Evolutionary conservation across 139 green algal species (phyloP).

Genomic region (Trebouxia sp.): DNA sequence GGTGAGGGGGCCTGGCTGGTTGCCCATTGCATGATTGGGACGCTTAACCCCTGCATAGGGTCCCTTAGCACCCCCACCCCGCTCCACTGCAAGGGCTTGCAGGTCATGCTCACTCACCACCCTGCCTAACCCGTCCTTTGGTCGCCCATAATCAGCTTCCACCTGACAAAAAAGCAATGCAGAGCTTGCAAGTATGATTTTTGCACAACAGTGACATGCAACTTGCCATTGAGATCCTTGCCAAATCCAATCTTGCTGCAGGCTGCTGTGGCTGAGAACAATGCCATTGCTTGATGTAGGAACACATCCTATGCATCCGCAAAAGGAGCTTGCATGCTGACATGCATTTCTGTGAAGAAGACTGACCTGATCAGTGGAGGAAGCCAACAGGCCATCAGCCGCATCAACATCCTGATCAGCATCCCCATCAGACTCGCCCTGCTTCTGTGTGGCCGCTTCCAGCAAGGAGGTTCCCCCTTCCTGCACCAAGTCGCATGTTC

Average conservation of each 20-base stretch:
- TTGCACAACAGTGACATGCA: no score
- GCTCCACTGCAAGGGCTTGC: slow-evolving; percentile 5
- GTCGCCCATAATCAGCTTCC: slow-evolving; percentile 22
- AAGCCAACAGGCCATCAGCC: background rate
- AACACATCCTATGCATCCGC: no score
- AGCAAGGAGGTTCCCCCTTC: background rate
- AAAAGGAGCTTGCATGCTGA: no score
- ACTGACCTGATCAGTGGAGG: slow-evolving; percentile 7
- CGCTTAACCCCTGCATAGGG: background rate
- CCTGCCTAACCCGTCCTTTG: slow-evolving; percentile 22
- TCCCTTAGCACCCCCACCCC: background rate
- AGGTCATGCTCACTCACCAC: slow-evolving; percentile 26
- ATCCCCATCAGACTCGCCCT: slow-evolving; percentile 16
- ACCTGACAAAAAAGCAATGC: no score
- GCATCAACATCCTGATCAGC: background rate
- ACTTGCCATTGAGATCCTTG: no score
- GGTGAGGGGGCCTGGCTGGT: background rate
- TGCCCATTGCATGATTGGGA: background rate
- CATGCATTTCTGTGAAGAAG: no score
- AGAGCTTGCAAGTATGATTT: no score
- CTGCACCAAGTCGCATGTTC: no score
- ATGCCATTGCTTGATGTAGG: no score
- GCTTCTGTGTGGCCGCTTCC: background rate
- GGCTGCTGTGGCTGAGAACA: no score
- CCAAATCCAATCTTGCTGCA: no score